These are phyloP conservation scores for Colletotrichum sp. DNA, from an alignment of 2,329 filamentous ascomycete species.

Conservation along the genomic window DNA sequence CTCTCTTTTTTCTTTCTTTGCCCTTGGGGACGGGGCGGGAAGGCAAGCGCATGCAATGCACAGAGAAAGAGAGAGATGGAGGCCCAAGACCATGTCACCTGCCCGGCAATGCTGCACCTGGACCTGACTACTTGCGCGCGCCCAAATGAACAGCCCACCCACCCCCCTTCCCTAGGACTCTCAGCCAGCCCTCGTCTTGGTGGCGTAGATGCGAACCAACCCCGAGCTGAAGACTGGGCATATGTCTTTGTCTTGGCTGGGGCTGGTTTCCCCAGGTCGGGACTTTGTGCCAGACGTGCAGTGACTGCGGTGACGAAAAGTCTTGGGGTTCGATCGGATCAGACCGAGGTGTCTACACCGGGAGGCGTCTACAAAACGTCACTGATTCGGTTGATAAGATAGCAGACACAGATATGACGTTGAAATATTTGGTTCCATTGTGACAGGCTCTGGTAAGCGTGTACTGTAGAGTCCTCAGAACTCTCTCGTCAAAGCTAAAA, in stretches of 20 bases:
- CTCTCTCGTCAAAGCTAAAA: neutral
- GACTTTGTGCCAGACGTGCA: neutral
- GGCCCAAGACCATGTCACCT: neutral
- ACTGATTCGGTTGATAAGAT: neutral
- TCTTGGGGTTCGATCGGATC: slow-evolving; percentile 5
- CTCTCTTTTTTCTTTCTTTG: neutral
- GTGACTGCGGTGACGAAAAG: neutral
- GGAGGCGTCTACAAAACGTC: neutral
- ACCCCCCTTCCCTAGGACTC: neutral
- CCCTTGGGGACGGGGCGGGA: neutral
- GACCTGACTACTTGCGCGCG: neutral
- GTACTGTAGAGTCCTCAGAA: neutral
- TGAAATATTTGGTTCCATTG: neutral
- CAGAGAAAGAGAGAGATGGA: neutral
- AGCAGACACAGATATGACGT: neutral
- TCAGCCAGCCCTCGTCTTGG: neutral
- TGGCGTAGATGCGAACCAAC: neutral
- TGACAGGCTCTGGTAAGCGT: slow-evolving; percentile 9
- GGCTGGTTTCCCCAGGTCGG: neutral
- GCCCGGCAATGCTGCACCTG: neutral
- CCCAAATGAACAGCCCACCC: neutral
- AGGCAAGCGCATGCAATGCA: neutral
- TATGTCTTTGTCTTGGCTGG: neutral
- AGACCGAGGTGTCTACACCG: neutral
- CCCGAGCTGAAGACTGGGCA: neutral